Conservation (phyloP, 768 basidiomycete species). For the Naematelia encephala region DNA sequence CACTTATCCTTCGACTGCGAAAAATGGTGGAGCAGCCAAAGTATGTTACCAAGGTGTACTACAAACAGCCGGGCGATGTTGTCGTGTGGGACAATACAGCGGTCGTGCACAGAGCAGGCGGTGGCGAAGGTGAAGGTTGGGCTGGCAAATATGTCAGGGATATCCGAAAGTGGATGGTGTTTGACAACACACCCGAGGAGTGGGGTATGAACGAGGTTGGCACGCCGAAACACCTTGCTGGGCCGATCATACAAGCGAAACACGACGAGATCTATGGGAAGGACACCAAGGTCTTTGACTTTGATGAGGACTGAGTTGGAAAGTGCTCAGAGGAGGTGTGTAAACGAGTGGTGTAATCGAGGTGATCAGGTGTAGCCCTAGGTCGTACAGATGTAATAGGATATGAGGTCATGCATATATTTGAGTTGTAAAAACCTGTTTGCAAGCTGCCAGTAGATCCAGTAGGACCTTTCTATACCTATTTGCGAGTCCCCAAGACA, state of each 20-base stretch:
- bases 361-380: no score
- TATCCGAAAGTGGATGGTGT: constrained; percentile 19
- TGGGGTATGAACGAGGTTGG: constrained; percentile 22
- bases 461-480: constrained; percentile 7
- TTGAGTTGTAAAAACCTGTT: no score
- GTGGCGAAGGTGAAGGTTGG: constrained; percentile 17
- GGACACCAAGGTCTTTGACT: constrained; percentile 25
- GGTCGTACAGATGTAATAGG: no score
- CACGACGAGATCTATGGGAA: constrained; percentile 23
- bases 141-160: constrained; percentile 21
- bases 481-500: constrained; percentile 16
- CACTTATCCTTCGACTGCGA: constrained; percentile 11
- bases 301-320: constrained; percentile 21
- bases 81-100: constrained; percentile 10
- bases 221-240: constrained; percentile 18
- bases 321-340: no score
- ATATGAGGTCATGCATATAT: no score
- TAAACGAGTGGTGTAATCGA: no score
- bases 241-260: constrained; percentile 26
- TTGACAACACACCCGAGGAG: constrained; percentile 23
- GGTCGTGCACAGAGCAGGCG: constrained; percentile 23
- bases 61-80: constrained; percentile 22
- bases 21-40: constrained; percentile 23
- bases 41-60: constrained; percentile 16
- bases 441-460: not conserved